A percentile compares a stretch with the other conserved stretches of the same genome.
phyloP scores from a whole-genome alignment of 352 stramenopile genomes.

The Phytopythium sindhum region DNA sequence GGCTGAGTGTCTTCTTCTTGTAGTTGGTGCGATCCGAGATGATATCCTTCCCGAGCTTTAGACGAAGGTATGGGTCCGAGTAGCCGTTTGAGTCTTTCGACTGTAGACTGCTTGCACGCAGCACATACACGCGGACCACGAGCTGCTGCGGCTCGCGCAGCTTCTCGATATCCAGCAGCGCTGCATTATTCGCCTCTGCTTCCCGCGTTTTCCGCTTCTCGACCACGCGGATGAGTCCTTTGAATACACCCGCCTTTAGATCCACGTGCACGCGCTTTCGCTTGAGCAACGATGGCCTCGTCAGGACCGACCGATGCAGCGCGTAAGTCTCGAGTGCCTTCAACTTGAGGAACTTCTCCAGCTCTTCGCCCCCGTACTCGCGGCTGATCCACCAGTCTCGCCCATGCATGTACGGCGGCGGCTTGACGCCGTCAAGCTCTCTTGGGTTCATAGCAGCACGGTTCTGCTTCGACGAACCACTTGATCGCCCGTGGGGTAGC shows the following conservation, averaged over 20 bases:
- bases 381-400: slow-evolving; percentile 73
- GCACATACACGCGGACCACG: slow-evolving; percentile 70
- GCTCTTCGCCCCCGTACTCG: slow-evolving; percentile 63
- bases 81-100: slow-evolving; percentile 78
- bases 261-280: slow-evolving; percentile 52
- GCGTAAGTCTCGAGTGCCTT: slow-evolving; percentile 78
- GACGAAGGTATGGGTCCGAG: slow-evolving; percentile 72
- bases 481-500: slow-evolving; percentile 5
- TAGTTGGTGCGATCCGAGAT: slow-evolving; percentile 65
- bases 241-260: slow-evolving; percentile 72
- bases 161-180: slow-evolving; percentile 38
- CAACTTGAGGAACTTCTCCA: slow-evolving; percentile 68
- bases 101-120: slow-evolving; percentile 68
- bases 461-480: not conserved
- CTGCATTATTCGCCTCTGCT: slow-evolving; percentile 14
- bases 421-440: slow-evolving; percentile 8
- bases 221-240: slow-evolving; percentile 64
- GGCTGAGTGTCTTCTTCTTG: slow-evolving; percentile 75
- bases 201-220: slow-evolving; percentile 21
- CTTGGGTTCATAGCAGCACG: not conserved
- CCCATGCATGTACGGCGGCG: slow-evolving; percentile 44
- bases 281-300: slow-evolving; percentile 47
- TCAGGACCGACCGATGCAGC: slow-evolving; percentile 58
- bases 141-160: slow-evolving; percentile 53
- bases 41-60: slow-evolving; percentile 70